Conservation (phyloP, 306 rosid genomes). For the Rosa persica region DNA sequence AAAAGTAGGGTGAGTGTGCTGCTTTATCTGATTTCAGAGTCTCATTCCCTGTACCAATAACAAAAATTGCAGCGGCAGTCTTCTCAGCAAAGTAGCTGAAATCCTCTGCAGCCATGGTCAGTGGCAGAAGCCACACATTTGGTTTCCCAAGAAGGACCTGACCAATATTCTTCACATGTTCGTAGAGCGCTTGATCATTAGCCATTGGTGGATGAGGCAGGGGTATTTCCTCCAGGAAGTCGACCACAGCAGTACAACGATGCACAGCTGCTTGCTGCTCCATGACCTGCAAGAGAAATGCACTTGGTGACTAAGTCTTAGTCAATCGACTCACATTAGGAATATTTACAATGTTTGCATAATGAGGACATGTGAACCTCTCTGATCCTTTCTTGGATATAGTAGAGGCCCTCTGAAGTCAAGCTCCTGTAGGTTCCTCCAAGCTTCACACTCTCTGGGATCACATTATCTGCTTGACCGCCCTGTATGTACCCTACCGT, state of each 20-base stretch:
- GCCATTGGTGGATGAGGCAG: slow-evolving; percentile 46
- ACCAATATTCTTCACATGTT: slow-evolving; percentile 45
- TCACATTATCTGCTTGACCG: slow-evolving; percentile 33
- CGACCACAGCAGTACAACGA: slow-evolving; percentile 38
- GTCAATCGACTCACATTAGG: neutral
- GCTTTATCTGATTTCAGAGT: slow-evolving; percentile 25
- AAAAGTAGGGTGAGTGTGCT: slow-evolving; percentile 48
- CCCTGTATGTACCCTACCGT: slow-evolving; percentile 38
- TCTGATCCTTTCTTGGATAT: slow-evolving; percentile 40
- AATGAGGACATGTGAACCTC: slow-evolving; percentile 22
- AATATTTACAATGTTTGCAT: neutral
- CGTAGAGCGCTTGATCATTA: slow-evolving; percentile 38
- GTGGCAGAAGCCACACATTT: slow-evolving; percentile 37
- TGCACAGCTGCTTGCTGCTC: slow-evolving; percentile 44
- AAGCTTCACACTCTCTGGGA: slow-evolving; percentile 32
- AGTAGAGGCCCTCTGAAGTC: slow-evolving; percentile 34
- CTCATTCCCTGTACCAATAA: slow-evolving; percentile 39
- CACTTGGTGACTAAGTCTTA: neutral
- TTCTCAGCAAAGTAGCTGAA: slow-evolving; percentile 50
- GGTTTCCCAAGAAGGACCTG: slow-evolving; percentile 40
- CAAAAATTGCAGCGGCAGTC: slow-evolving; percentile 36
- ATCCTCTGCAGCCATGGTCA: slow-evolving; percentile 52
- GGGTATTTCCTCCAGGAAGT: slow-evolving; percentile 44
- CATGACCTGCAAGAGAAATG: slow-evolving; percentile 30
- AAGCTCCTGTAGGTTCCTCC: slow-evolving; percentile 48